phyloP scores from a whole-genome alignment of 2,329 filamentous ascomycete genomes.

The Nemania sp. region DNA sequence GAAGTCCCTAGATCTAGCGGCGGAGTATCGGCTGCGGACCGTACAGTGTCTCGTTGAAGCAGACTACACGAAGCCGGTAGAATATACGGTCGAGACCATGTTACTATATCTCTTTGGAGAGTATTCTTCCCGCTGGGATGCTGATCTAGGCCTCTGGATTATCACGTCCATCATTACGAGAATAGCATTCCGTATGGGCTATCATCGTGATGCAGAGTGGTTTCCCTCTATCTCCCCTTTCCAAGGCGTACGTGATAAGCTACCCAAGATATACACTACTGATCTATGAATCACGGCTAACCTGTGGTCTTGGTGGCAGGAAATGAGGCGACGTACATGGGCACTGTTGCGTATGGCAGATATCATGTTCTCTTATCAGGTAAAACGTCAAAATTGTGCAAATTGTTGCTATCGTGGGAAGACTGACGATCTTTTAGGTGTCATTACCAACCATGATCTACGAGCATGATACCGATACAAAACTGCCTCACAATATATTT shows the following conservation, averaged over 20 bases:
- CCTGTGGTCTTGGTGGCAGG: slow-evolving; percentile 44
- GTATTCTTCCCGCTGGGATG: slow-evolving; percentile 72
- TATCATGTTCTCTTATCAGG: slow-evolving; percentile 75
- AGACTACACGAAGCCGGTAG: slow-evolving; percentile 75
- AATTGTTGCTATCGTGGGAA: not conserved
- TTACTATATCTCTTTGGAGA: slow-evolving; percentile 77
- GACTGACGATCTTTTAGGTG: slow-evolving; percentile 40
- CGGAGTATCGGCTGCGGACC: slow-evolving; percentile 70
- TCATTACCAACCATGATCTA: slow-evolving; percentile 71
- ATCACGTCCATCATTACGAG: slow-evolving; percentile 59
- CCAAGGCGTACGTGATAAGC: slow-evolving; percentile 59
- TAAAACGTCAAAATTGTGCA: slow-evolving; percentile 47
- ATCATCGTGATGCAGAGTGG: slow-evolving; percentile 76
- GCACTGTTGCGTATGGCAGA: slow-evolving; percentile 73
- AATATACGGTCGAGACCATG: slow-evolving; percentile 78
- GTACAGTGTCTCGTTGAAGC: slow-evolving; percentile 77
- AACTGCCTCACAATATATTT: slow-evolving; percentile 75
- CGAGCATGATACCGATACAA: slow-evolving; percentile 73
- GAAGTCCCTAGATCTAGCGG: slow-evolving; percentile 61
- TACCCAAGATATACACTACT: not conserved
- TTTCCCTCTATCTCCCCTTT: slow-evolving; percentile 74
- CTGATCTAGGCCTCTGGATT: slow-evolving; percentile 68
- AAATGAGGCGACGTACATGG: slow-evolving; percentile 73
- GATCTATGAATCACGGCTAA: slow-evolving; percentile 17
- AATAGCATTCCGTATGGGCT: slow-evolving; percentile 70